phyloP scores from a whole-genome alignment of 1,284 basidiomycete genomes.

The Hymenochaete sp. region DNA sequence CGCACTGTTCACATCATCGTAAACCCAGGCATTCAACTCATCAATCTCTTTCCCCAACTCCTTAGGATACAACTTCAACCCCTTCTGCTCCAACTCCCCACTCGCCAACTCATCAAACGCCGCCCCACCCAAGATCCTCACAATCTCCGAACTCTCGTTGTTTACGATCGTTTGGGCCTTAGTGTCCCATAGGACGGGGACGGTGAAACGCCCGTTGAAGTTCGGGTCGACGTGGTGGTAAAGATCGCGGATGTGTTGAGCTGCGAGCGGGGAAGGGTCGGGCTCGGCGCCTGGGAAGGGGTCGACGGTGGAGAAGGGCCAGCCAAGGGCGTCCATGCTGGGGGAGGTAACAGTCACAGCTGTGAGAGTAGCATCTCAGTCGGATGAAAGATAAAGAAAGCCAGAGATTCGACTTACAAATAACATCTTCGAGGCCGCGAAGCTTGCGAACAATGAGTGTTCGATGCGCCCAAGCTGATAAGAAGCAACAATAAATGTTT shows the following conservation, averaged over 20 bases:
- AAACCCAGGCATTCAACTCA: conserved; percentile 54
- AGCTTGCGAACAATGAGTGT: conserved; percentile 83
- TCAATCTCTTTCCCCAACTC: conserved; percentile 74
- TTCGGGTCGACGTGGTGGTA: conserved; percentile 72
- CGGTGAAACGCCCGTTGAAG: conserved; percentile 73
- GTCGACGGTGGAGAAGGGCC: conserved; percentile 77
- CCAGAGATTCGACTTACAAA: conserved; percentile 46
- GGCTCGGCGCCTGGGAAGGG: conserved; percentile 61
- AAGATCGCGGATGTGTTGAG: conserved; percentile 77
- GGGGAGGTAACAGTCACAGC: conserved; percentile 82
- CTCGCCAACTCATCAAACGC: conserved; percentile 61
- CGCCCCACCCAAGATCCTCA: conserved; percentile 81
- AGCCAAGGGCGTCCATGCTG: conserved; percentile 74
- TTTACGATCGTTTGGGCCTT: conserved; percentile 86
- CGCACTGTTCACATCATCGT: conserved; percentile 35
- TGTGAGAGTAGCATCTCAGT: conserved; percentile 24
- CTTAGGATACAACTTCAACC: conserved; percentile 73
- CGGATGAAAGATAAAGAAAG: not conserved
- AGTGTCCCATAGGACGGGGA: conserved; percentile 95
- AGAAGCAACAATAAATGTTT: not conserved
- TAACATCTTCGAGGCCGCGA: conserved; percentile 83
- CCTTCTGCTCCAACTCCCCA: conserved; percentile 55
- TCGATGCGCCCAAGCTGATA: conserved; percentile 84
- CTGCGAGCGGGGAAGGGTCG: conserved; percentile 64
- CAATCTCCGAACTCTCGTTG: conserved; percentile 92